Evolutionary conservation across 495 filamentous ascomycete genomes (phyloP).

Genomic region (Lophiotrema nucula): DNA sequence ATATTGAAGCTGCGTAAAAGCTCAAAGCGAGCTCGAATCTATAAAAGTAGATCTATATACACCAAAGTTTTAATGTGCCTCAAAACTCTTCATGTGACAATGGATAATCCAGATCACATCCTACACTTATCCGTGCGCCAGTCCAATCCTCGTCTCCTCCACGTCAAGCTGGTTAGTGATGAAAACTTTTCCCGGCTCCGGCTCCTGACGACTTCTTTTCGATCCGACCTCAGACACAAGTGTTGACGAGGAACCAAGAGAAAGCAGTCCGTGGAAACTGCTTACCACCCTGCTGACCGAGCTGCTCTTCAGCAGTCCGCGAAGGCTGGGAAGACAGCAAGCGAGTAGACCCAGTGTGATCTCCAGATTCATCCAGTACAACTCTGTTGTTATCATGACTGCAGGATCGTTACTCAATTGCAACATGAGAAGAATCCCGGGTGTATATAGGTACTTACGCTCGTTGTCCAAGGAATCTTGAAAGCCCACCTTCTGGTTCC

Average conservation of each 20-base stretch:
- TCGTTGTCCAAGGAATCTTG: not conserved
- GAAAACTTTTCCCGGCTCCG: too few relatives aligned
- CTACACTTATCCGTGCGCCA: too few relatives aligned
- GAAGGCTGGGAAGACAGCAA: constrained; percentile 4
- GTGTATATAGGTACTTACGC: not conserved
- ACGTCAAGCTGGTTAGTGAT: too few relatives aligned
- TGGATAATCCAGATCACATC: too few relatives aligned
- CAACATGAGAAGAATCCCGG: not conserved
- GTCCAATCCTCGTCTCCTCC: too few relatives aligned
- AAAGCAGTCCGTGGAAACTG: not conserved
- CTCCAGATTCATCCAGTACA: constrained; percentile 6
- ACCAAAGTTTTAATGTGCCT: too few relatives aligned
- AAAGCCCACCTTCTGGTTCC: not conserved
- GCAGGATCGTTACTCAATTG: not conserved
- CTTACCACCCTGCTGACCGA: not conserved
- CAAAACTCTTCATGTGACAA: too few relatives aligned
- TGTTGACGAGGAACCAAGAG: not conserved
- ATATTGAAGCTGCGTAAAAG: too few relatives aligned
- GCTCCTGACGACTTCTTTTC: too few relatives aligned
- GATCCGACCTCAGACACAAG: not conserved
- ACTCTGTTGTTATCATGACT: not conserved
- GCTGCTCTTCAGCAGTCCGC: not conserved
- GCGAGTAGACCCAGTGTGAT: constrained; percentile 4
- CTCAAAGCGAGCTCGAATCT: too few relatives aligned
- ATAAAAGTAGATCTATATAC: too few relatives aligned